phyloP scores from a whole-genome alignment of 2,329 filamentous ascomycete species.

The Aureobasidium leucospermi region DNA sequence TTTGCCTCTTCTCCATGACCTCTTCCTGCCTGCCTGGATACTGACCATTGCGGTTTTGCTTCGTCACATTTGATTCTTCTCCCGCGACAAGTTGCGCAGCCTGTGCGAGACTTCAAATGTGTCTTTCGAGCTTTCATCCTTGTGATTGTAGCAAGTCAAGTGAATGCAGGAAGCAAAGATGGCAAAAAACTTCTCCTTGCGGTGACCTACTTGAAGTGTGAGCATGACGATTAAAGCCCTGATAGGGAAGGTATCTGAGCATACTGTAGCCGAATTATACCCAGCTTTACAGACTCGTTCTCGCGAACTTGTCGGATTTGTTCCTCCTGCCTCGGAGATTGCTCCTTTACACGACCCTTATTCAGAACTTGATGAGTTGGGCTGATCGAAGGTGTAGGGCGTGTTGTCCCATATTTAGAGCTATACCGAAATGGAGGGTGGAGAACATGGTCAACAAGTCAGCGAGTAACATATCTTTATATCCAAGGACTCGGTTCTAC shows the following conservation, averaged over 20 bases:
- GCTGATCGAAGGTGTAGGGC: neutral
- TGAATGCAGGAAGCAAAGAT: neutral
- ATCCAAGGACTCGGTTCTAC: neutral
- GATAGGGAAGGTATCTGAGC: neutral
- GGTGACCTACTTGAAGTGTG: neutral
- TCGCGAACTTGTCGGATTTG: neutral
- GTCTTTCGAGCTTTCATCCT: constrained; percentile 10
- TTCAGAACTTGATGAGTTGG: neutral
- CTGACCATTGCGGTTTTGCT: constrained; percentile 6
- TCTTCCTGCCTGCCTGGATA: neutral
- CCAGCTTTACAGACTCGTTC: neutral
- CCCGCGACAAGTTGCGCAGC: neutral
- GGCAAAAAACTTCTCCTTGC: neutral
- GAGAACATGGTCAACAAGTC: neutral
- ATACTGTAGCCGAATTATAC: neutral
- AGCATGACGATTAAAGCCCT: neutral
- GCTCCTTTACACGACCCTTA: neutral
- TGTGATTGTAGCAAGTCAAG: neutral
- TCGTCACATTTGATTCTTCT: constrained; percentile 6
- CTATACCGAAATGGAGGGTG: neutral
- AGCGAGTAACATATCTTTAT: neutral
- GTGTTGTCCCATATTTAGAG: neutral
- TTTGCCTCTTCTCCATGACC: neutral
- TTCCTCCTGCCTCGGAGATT: neutral
- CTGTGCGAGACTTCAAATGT: constrained; percentile 5